Base-by-base conservation (phyloP, 2,329 filamentous ascomycete species). In the Fusarium scirpi region DNA sequence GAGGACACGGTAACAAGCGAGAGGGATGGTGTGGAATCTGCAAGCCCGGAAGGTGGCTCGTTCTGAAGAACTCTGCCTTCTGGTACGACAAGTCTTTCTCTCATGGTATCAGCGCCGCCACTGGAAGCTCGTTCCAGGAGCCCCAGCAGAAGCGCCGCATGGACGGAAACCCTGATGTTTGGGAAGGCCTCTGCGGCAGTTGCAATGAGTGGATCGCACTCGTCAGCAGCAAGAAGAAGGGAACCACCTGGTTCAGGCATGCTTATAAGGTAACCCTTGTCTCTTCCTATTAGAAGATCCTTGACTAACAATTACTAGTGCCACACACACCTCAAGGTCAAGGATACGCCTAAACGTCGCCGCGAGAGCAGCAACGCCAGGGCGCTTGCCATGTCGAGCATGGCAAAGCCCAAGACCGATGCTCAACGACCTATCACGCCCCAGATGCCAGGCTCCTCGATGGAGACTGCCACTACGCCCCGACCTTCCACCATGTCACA, bases 31-130 rank as follows among this genome's bases (percentile, higher is more conserved):
- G 93, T 75, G 92, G 93, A 24, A 92, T 95, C 73, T 97, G 93
- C 84, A 94, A 94, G 78, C 91, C 92, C 4, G 92, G 92, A 5
- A 86, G 92, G 52, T 97, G 94, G 94, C 87, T 95, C 57, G 92
- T 94, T 18, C 84, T 97, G 63, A 97, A 96, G 83, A 96, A 97
- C 81, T 94, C 92, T 58, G 93, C 93, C 9, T 97, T 93, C 79
- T 97, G 94, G 93, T 97, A 97, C 80, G 93, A 97, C 83, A 95
- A 96, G 84, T 93, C 91, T 61, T 97, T 96, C 79, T 93, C 92
- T 4, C 94, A 97, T 76, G 93, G 93, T 52, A 93, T 97, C 78
- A 94, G 91, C 76, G 93, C 92, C 29, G 91, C 92, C 6, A 95
- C 93, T 1, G 93, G 93, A 25, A 90, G 87, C 68, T 89, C 91